A percentile compares a stretch with the other conserved stretches of the same genome.
These are phyloP conservation scores for Fraxinus floribunda DNA, from an alignment of 305 asterid species.

Conservation along the genomic window DNA sequence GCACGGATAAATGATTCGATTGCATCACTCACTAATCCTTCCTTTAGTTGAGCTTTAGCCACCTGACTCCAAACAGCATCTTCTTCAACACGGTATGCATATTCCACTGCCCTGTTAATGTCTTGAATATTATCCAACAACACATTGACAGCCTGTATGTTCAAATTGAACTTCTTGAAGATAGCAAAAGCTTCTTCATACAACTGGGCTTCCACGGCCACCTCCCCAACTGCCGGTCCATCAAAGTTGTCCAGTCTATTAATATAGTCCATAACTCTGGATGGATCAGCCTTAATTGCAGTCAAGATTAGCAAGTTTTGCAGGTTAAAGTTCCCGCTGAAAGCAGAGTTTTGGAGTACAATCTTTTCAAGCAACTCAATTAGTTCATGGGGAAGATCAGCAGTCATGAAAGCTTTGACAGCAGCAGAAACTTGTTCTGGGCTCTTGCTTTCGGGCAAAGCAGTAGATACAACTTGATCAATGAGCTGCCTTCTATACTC, in stretches of 20 bases:
- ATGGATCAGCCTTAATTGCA: slow-evolving; percentile 93
- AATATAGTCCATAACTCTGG: slow-evolving; percentile 97
- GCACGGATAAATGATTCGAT: slow-evolving; percentile 97
- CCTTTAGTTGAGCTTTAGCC: slow-evolving; percentile 95
- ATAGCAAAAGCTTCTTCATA: slow-evolving; percentile 95
- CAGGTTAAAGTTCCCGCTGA: slow-evolving; percentile 95
- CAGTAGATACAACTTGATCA: slow-evolving; percentile 99
- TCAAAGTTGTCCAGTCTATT: slow-evolving; percentile 98
- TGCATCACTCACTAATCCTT: slow-evolving; percentile 97
- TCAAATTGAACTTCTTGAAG: slow-evolving; percentile 95
- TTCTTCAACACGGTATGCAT: slow-evolving; percentile 98
- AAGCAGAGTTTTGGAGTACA: slow-evolving; percentile 94
- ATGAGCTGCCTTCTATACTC: slow-evolving; percentile 96
- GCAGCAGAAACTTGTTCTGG: slow-evolving; percentile 99
- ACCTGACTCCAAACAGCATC: slow-evolving; percentile 99
- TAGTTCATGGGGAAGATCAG: slow-evolving; percentile 98
- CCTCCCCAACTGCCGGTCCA: slow-evolving; percentile 99
- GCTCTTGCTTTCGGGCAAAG: slow-evolving; percentile 98
- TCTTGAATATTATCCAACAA: slow-evolving; percentile 84
- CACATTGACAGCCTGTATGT: slow-evolving; percentile 96
- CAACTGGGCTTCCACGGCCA: slow-evolving; percentile 92
- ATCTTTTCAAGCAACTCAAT: slow-evolving; percentile 98
- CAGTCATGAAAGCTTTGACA: slow-evolving; percentile 98
- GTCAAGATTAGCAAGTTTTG: slow-evolving; percentile 93
- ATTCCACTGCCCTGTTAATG: slow-evolving; percentile 93